Conservation (phyloP, 345 rosid genomes). For the Linum usitatissimum region DNA sequence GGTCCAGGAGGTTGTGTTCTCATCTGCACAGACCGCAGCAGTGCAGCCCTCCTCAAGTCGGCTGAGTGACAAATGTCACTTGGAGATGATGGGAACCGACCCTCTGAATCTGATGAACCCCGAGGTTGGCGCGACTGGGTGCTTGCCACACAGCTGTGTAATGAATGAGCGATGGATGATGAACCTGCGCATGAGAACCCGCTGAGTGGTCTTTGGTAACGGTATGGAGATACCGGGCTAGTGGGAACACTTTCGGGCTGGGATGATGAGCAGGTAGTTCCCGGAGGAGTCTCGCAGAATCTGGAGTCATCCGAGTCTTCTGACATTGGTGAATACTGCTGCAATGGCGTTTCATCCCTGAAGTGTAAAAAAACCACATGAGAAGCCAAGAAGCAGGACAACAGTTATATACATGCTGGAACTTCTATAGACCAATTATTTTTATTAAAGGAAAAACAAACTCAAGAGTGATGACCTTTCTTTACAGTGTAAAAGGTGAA, state of each 20-base stretch:
- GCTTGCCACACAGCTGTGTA: slow-evolving; percentile 20
- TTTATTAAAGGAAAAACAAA: too few species aligned
- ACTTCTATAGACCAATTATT: neutral
- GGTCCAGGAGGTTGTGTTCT: slow-evolving; percentile 59
- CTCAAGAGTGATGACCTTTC: neutral
- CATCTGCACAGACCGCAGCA: slow-evolving; percentile 92
- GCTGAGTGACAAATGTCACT: slow-evolving; percentile 97
- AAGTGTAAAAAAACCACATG: neutral
- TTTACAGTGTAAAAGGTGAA: neutral
- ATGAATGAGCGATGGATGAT: slow-evolving; percentile 26
- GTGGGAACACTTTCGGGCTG: slow-evolving; percentile 68
- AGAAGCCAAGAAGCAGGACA: neutral
- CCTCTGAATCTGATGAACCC: slow-evolving; percentile 83
- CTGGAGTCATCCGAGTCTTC: slow-evolving; percentile 78
- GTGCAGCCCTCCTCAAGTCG: slow-evolving; percentile 80
- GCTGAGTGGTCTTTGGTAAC: slow-evolving; percentile 48
- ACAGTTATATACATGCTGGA: neutral
- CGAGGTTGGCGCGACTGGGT: slow-evolving; percentile 52
- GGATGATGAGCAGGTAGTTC: slow-evolving; percentile 38
- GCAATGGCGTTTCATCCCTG: slow-evolving; percentile 80
- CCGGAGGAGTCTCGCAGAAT: slow-evolving; percentile 38
- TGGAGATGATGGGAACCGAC: slow-evolving; percentile 91
- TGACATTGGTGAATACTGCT: slow-evolving; percentile 94
- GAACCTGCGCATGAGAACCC: slow-evolving; percentile 32
- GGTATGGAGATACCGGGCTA: slow-evolving; percentile 81